Base-by-base conservation (phyloP, 2,329 filamentous ascomycete species). In the Dendryphion nanum region DNA sequence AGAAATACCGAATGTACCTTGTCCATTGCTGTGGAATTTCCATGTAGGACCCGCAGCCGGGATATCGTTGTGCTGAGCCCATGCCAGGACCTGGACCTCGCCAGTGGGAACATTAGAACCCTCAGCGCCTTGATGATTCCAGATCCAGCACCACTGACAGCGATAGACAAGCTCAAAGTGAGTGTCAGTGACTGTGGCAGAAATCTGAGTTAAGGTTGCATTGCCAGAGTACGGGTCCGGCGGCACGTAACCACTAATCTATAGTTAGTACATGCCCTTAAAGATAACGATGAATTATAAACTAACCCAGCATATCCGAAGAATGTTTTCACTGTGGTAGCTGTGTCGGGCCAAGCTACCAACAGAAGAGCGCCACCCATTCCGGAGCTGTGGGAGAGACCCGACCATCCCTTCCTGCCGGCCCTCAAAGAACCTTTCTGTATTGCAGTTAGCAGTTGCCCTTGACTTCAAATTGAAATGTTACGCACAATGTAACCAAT, bases 141-240 rank as follows among this genome's bases (percentile, higher is more conserved):
- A 72, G 10, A 50, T 47, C 66, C 66, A 72, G 48, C 69, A 72
- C 53, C 60, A 52, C 47, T 81, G 62, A 62, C 83, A 86, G 32
- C 79, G 74, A 66, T 83, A 86, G n/a, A 84, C 73, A 33, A 85
- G 56, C 31, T 76, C 76, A 59, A 78, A 86, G 47, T 76, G 68
- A 18, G 76, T 79, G 13, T 71, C 69, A 50, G 76, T 82, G 40
- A 84, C 68, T 18, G 67, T 73, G 12, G 76, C 74, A 12, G 75
- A 77, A 44, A 85, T 76, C 47, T 81, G 75, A 0, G 77, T 82
- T 17, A 86, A 57, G 21, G 71, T 79, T 6, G 82, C 81, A 45
- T 79, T 70, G 38, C 83, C 83, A 1, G 71, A 70, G 60, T 86
- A 85, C 23, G 75, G 52, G 0, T 71, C 70, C 0, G 83, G 83